Evolutionary conservation across 371 early-diverging fungal genomes (phyloP).

Genomic region (Coemansia sp.): DNA sequence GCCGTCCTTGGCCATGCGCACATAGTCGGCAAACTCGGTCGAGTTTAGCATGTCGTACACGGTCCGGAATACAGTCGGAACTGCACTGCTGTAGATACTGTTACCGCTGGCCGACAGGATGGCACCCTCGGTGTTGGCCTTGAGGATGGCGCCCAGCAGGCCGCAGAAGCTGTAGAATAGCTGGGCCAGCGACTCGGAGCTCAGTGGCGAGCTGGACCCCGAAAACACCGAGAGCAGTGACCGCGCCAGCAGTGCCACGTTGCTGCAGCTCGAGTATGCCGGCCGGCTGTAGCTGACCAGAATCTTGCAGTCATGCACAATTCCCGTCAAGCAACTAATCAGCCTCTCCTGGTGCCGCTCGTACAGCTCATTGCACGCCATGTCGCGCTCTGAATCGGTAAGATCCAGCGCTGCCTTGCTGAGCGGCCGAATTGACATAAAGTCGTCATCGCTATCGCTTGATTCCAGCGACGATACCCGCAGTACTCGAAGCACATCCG

Average conservation of each 20-base stretch:
- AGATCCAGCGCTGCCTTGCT: background rate
- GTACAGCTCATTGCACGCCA: conserved; percentile 38
- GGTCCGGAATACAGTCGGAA: conserved; percentile 25
- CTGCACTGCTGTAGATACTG: conserved; percentile 20
- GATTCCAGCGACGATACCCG: conserved; percentile 12
- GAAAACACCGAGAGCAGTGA: conserved; percentile 22
- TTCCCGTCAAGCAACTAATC: conserved; percentile 19
- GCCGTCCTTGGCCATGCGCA: conserved; percentile 29
- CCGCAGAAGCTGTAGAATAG: conserved; percentile 42
- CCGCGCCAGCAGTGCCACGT: conserved; percentile 28
- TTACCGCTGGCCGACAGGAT: background rate
- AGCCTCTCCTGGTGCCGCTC: conserved; percentile 23
- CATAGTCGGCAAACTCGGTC: conserved; percentile 36
- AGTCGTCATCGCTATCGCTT: conserved; percentile 1
- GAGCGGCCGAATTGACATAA: background rate
- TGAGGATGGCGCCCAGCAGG: conserved; percentile 34
- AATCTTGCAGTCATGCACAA: conserved; percentile 31
- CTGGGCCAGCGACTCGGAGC: conserved; percentile 31
- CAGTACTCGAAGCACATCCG: conserved; percentile 21
- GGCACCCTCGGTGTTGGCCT: conserved; percentile 17
- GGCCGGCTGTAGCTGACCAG: conserved; percentile 37
- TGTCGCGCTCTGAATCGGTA: conserved; percentile 27
- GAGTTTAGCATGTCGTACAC: conserved; percentile 47
- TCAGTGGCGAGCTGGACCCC: conserved; percentile 5
- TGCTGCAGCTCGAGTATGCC: conserved; percentile 31